Evolutionary conservation across 139 green algal species (phyloP).

Genomic region (Astrephomene gubernaculifera): DNA sequence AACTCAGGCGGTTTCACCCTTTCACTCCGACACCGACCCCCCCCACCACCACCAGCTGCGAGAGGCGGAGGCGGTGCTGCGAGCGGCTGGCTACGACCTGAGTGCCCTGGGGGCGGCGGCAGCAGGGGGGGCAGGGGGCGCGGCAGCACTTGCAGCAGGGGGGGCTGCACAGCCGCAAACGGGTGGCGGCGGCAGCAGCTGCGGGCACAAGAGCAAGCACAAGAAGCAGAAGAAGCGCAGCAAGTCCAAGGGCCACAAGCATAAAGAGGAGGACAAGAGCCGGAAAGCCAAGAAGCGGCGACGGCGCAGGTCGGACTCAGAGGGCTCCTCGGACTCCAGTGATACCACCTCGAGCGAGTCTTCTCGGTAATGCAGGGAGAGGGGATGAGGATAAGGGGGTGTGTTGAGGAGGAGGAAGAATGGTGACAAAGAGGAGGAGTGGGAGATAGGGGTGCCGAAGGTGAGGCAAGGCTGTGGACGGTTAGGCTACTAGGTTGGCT

Average conservation of each 20-base stretch:
- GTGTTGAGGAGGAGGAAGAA: too few species aligned
- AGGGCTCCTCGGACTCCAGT: too few species aligned
- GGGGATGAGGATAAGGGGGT: too few species aligned
- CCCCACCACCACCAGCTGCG: constrained; percentile 1
- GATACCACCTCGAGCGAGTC: too few species aligned
- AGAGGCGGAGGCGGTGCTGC: constrained; percentile 35
- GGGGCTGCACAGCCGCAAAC: too few species aligned
- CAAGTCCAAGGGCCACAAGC: constrained; percentile 20
- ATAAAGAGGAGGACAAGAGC: not conserved
- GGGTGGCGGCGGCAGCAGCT: not conserved
- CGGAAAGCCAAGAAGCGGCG: not conserved
- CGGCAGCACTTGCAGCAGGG: too few species aligned
- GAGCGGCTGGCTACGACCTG: constrained; percentile 35
- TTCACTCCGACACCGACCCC: not conserved
- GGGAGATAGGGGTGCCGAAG: too few species aligned
- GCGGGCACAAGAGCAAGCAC: too few species aligned
- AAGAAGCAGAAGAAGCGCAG: constrained; percentile 33
- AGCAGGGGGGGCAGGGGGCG: not conserved
- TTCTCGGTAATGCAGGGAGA: too few species aligned
- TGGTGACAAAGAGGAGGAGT: too few species aligned
- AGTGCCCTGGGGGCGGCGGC: not conserved
- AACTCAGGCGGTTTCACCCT: not conserved
- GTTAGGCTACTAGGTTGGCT: too few species aligned
- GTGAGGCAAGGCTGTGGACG: too few species aligned
- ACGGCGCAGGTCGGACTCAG: not conserved